Percentiles rank a stretch among this genome's conserved stretches.
These are phyloP conservation scores for Arxiozyma bovina DNA, from an alignment of 1,139 yeast species.

Conservation along the genomic window DNA sequence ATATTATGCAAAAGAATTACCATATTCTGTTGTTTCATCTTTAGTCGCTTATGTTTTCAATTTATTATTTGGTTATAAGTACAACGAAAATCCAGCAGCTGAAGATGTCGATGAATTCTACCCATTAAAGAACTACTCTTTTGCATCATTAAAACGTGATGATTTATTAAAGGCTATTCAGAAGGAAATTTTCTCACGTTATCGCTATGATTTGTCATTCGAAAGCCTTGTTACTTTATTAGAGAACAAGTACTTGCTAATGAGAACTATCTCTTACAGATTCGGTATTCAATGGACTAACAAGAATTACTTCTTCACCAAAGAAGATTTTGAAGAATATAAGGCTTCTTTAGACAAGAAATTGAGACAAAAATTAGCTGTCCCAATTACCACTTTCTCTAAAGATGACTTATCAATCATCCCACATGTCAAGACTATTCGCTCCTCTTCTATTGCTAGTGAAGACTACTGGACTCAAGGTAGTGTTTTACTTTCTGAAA, in stretches of 20 bases:
- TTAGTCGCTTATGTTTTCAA: slow-evolving; percentile 68
- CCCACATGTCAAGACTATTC: slow-evolving; percentile 67
- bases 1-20: slow-evolving; percentile 38
- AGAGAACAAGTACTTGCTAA: slow-evolving; percentile 39
- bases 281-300: slow-evolving; percentile 80
- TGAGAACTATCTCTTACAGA: slow-evolving; percentile 67
- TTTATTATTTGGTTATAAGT: slow-evolving; percentile 49
- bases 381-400: slow-evolving; percentile 36
- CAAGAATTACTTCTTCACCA: slow-evolving; percentile 35
- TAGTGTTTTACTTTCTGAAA: slow-evolving; percentile 33
- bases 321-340: slow-evolving; percentile 37
- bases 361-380: slow-evolving; percentile 27
- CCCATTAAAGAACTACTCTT: slow-evolving; percentile 37
- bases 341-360: slow-evolving; percentile 36
- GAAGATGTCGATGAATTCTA: slow-evolving; percentile 40
- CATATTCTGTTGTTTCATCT: slow-evolving; percentile 48
- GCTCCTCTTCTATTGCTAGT: slow-evolving; percentile 56
- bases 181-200: slow-evolving; percentile 49
- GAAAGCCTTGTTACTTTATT: slow-evolving; percentile 37
- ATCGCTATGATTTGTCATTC: slow-evolving; percentile 48
- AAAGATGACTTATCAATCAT: slow-evolving; percentile 61
- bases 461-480: slow-evolving; percentile 77
- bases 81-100: slow-evolving; percentile 39
- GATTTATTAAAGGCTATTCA: slow-evolving; percentile 39
- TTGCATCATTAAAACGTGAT: slow-evolving; percentile 39